phyloP scores from a whole-genome alignment of 2,329 filamentous ascomycete species.

The Arthrobotrys sphaeroides region DNA sequence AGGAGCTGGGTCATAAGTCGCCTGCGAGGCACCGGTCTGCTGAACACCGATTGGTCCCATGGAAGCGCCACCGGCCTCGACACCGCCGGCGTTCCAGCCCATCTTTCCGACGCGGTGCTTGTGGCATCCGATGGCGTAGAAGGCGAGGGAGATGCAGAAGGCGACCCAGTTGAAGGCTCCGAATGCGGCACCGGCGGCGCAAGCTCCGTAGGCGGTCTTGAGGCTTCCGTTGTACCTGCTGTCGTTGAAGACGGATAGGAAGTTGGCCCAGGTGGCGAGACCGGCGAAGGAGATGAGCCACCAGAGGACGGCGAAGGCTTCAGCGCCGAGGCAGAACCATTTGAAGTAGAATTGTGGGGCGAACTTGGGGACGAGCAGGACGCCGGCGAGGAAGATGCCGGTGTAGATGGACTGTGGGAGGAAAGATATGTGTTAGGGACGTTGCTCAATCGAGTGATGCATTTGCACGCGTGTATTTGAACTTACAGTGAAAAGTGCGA shows the following conservation, averaged over 20 bases:
- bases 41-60: conserved; percentile 44
- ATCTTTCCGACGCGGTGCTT: conserved; percentile 30
- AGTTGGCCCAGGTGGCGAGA: conserved; percentile 40
- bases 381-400: conserved; percentile 41
- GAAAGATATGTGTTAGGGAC: no score
- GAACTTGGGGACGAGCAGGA: conserved; percentile 44
- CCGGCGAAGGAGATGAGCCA: conserved; percentile 52
- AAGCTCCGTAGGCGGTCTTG: conserved; percentile 40
- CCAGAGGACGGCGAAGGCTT: conserved; percentile 51
- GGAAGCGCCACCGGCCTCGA: conserved; percentile 36
- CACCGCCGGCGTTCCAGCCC: conserved; percentile 16
- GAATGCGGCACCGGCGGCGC: conserved; percentile 45
- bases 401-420: conserved; percentile 46
- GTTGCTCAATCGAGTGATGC: no score
- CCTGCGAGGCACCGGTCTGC: conserved; percentile 30
- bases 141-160: conserved; percentile 46
- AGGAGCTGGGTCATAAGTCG: conserved; percentile 17
- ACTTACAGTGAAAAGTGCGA: conserved; percentile 51
- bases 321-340: conserved; percentile 51
- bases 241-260: conserved; percentile 3
- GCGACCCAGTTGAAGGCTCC: conserved; percentile 52
- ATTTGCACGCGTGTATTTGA: no score
- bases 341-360: conserved; percentile 52
- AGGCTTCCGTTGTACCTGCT: neutral
- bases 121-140: conserved; percentile 51